Conservation (phyloP, 257 asterid species). For the Avicennia marina region DNA sequence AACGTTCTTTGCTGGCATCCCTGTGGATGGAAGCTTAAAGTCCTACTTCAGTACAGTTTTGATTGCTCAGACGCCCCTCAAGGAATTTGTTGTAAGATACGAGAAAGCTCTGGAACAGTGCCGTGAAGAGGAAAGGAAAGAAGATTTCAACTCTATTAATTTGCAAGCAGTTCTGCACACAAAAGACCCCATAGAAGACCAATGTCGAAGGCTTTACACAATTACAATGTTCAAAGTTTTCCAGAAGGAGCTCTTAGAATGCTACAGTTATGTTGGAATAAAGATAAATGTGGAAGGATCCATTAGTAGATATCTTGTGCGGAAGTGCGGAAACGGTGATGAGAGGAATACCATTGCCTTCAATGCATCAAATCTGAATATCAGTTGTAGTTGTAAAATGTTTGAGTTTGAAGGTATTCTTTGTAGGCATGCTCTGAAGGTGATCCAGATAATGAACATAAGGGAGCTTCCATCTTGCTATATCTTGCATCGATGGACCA, state of each 20-base stretch:
- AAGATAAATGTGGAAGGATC: slow-evolving; percentile 91
- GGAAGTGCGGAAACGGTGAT: slow-evolving; percentile 68
- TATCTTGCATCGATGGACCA: slow-evolving; percentile 80
- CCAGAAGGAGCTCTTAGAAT: slow-evolving; percentile 88
- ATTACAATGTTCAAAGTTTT: slow-evolving; percentile 69
- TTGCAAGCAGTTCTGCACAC: slow-evolving; percentile 73
- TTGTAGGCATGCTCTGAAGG: slow-evolving; percentile 83
- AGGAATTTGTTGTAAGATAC: slow-evolving; percentile 60
- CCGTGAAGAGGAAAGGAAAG: slow-evolving; percentile 81
- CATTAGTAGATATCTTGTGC: slow-evolving; percentile 77
- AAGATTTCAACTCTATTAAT: slow-evolving; percentile 76
- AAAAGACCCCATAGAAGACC: slow-evolving; percentile 94
- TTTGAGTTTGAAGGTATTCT: slow-evolving; percentile 91
- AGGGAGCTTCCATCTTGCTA: slow-evolving; percentile 87
- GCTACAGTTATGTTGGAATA: slow-evolving; percentile 74
- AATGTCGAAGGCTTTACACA: slow-evolving; percentile 81
- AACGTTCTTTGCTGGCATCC: slow-evolving; percentile 88
- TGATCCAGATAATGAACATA: slow-evolving; percentile 78
- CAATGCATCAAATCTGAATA: slow-evolving; percentile 70
- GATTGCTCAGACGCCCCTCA: slow-evolving; percentile 56
- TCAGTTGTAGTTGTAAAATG: slow-evolving; percentile 88
- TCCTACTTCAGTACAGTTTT: slow-evolving; percentile 57
- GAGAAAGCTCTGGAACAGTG: slow-evolving; percentile 74
- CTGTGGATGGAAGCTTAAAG: slow-evolving; percentile 70
- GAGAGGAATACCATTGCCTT: slow-evolving; percentile 91